These are phyloP conservation scores for Extremus antarcticus DNA, from an alignment of 495 filamentous ascomycete genomes.

Conservation along the genomic window DNA sequence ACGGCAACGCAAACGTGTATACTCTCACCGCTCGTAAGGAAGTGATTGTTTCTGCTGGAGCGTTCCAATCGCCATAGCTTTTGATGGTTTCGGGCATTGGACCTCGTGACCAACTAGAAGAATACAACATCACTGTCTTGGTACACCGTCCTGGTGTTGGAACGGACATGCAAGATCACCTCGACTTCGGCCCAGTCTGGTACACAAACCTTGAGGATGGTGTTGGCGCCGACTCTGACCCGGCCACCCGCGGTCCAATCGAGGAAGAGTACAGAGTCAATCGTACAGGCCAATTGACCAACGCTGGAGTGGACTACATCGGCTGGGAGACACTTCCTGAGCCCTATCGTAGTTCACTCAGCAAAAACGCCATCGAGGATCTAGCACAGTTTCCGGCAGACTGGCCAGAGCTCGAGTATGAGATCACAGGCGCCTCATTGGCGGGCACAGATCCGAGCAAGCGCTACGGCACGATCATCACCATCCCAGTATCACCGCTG, in stretches of 20 bases:
- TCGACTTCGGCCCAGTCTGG: too few relatives aligned
- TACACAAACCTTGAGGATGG: too few relatives aligned
- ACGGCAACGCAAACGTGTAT: too few relatives aligned
- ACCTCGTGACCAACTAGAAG: too few relatives aligned
- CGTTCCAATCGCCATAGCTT: too few relatives aligned
- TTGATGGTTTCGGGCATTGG: too few relatives aligned
- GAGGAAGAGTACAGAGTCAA: conserved; percentile 4
- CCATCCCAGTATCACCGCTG: neutral
- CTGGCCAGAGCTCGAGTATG: conserved; percentile 48
- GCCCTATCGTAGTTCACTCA: conserved; percentile 2
- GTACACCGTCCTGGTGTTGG: too few relatives aligned
- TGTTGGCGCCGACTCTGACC: too few relatives aligned
- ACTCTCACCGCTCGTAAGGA: conserved; percentile 39
- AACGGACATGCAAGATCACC: too few relatives aligned
- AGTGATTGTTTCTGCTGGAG: conserved; percentile 48
- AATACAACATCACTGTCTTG: too few relatives aligned
- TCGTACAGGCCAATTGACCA: conserved; percentile 1
- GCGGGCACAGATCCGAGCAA: neutral
- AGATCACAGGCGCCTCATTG: neutral
- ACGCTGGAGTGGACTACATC: conserved; percentile 6
- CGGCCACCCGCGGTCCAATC: too few relatives aligned
- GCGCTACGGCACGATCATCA: neutral
- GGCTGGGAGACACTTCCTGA: conserved; percentile 21
- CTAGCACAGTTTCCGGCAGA: conserved; percentile 39
- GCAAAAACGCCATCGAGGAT: conserved; percentile 12